Conservation (phyloP, 768 basidiomycete genomes). For the Glaciozyma martinii region DNA sequence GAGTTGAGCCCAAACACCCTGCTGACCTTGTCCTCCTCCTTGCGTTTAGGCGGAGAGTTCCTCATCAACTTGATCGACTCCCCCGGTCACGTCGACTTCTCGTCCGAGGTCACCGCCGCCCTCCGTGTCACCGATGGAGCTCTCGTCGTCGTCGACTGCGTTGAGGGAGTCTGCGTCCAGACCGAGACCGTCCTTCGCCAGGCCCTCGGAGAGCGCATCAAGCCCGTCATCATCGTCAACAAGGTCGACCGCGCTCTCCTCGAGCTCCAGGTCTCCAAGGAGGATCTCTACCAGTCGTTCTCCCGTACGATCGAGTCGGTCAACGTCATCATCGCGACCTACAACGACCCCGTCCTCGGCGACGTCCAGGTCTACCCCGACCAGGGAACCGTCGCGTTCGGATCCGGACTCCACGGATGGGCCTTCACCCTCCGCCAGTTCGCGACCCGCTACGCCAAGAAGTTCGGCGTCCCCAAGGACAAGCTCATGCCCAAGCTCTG, state of each 20-base stretch:
- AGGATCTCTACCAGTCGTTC: slow-evolving; percentile 96
- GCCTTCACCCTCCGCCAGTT: slow-evolving; percentile 98
- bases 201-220: slow-evolving; percentile 94
- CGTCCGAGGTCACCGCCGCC: slow-evolving; percentile 97
- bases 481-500: slow-evolving; percentile 97
- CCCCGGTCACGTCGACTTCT: slow-evolving; percentile 99
- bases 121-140: slow-evolving; percentile 99
- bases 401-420: slow-evolving; percentile 99
- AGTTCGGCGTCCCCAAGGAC: slow-evolving; percentile 96
- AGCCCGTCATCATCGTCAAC: slow-evolving; percentile 99
- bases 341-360: slow-evolving; percentile 85
- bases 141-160: slow-evolving; percentile 97
- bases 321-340: slow-evolving; percentile 97
- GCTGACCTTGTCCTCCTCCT: slow-evolving; percentile 21
- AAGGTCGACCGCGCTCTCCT: slow-evolving; percentile 99
- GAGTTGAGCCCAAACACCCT: not conserved
- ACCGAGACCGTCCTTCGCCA: slow-evolving; percentile 99
- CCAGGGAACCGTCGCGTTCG: slow-evolving; percentile 95
- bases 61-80: slow-evolving; percentile 99
- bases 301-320: slow-evolving; percentile 92
- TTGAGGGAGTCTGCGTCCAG: slow-evolving; percentile 99
- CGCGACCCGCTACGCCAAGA: slow-evolving; percentile 87
- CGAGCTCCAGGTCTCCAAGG: slow-evolving; percentile 94
- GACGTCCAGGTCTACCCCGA: slow-evolving; percentile 99
- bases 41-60: slow-evolving; percentile 67